Percentiles rank a stretch among this genome's conserved stretches.
These are phyloP conservation scores for Penicillium rolfsii DNA, from an alignment of 2,329 filamentous ascomycete species.

Conservation along the genomic window DNA sequence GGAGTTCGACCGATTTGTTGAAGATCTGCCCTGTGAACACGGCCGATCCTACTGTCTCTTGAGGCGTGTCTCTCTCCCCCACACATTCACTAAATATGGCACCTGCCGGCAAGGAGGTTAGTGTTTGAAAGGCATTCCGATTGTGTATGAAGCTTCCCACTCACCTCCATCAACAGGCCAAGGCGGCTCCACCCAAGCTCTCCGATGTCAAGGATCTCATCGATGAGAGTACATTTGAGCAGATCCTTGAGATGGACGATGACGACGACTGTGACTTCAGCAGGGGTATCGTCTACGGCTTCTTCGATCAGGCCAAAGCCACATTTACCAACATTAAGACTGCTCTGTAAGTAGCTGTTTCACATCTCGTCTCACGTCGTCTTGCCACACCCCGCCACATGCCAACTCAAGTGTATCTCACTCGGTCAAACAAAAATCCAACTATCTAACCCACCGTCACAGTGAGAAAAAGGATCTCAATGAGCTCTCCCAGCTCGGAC, in stretches of 20 bases:
- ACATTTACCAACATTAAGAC: slow-evolving; percentile 86
- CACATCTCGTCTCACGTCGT: background rate
- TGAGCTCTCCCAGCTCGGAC: slow-evolving; percentile 80
- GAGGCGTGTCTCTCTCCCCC: background rate
- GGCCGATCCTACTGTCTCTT: slow-evolving; percentile 8
- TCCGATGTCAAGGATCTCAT: slow-evolving; percentile 74
- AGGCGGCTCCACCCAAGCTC: slow-evolving; percentile 54
- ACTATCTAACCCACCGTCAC: background rate
- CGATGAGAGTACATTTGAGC: slow-evolving; percentile 79
- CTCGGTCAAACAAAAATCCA: background rate
- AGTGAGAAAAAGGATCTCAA: slow-evolving; percentile 70
- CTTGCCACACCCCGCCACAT: background rate
- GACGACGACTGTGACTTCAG: slow-evolving; percentile 86
- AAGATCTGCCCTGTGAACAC: slow-evolving; percentile 11
- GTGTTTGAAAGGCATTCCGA: slow-evolving; percentile 7
- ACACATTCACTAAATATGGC: slow-evolving; percentile 4
- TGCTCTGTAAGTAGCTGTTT: slow-evolving; percentile 68
- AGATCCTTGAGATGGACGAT: slow-evolving; percentile 99
- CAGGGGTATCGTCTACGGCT: slow-evolving; percentile 82
- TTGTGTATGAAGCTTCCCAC: slow-evolving; percentile 11
- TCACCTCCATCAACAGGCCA: slow-evolving; percentile 38
- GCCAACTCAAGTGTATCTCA: background rate
- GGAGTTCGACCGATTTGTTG: slow-evolving; percentile 7
- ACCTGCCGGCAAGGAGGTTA: slow-evolving; percentile 31
- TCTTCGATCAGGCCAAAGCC: slow-evolving; percentile 85